A percentile compares a stretch with the other conserved stretches of the same genome.
Conservation (phyloP, 164 flowering plant species). For the Nymphaea colorata region DNA sequence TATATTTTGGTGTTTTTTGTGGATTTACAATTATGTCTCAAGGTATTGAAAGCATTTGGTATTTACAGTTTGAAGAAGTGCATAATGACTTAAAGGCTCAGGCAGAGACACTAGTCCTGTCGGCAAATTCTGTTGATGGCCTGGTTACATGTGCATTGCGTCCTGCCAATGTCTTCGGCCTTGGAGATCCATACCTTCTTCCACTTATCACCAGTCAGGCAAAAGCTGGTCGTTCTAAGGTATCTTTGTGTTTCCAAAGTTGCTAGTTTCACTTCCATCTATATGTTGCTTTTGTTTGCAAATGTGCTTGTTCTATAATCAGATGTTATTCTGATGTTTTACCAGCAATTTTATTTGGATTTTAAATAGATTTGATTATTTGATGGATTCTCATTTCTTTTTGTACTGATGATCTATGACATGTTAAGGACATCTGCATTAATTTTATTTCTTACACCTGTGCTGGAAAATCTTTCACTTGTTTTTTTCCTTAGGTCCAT, state of each 20-base stretch:
- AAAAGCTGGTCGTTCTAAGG: constrained; percentile 65
- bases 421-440: too few relatives aligned
- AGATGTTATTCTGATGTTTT: too few relatives aligned
- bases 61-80: constrained; percentile 47
- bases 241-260: constrained; percentile 9
- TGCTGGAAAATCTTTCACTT: too few relatives aligned
- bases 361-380: too few relatives aligned
- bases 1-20: too few relatives aligned
- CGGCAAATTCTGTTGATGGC: constrained; percentile 54
- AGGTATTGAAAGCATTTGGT: neutral
- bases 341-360: too few relatives aligned
- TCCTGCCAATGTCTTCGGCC: constrained; percentile 84
- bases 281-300: neutral
- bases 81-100: constrained; percentile 61
- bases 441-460: too few relatives aligned
- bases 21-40: neutral
- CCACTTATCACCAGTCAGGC: constrained; percentile 41
- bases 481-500: too few relatives aligned
- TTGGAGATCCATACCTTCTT: constrained; percentile 52
- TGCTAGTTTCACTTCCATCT: neutral
- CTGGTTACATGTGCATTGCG: constrained; percentile 83
- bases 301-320: too few relatives aligned
- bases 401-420: too few relatives aligned
- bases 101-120: constrained; percentile 65
- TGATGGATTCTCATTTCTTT: too few relatives aligned